Evolutionary conservation across 108 stramenopile genomes (phyloP).

Genomic region (Stephanodiscus minutulus): DNA sequence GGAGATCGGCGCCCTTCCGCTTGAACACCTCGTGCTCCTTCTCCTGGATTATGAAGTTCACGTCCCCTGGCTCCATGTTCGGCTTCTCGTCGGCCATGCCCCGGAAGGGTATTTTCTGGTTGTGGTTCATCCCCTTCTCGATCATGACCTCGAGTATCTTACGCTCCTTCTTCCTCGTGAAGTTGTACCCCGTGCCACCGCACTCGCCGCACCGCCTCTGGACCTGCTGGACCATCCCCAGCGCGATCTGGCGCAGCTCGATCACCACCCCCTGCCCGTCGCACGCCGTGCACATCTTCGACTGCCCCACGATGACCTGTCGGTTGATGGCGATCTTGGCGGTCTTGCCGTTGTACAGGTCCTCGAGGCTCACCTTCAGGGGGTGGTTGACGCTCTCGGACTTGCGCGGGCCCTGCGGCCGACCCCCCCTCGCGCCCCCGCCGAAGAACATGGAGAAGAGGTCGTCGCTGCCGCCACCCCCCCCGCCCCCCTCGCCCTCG

Average conservation of each 20-base stretch:
- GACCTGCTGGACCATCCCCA: conserved; percentile 97
- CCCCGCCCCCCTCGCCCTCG: conserved; percentile 65
- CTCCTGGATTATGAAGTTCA: conserved; percentile 97
- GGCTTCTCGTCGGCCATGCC: conserved; percentile 98
- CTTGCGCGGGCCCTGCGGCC: conserved; percentile 77
- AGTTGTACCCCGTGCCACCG: conserved; percentile 77
- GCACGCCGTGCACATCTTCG: conserved; percentile 78
- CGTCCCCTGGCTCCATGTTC: conserved; percentile 93
- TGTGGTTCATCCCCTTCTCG: conserved; percentile 96
- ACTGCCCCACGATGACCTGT: conserved; percentile 87
- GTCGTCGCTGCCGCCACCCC: conserved; percentile 71
- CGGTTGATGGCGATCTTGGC: conserved; percentile 94
- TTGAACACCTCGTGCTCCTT: conserved; percentile 96
- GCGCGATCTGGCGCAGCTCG: conserved; percentile 94
- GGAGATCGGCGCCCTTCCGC: conserved; percentile 96
- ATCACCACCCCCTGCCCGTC: conserved; percentile 91
- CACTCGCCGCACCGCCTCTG: conserved; percentile 85
- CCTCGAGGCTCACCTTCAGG: conserved; percentile 93
- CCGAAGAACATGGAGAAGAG: conserved; percentile 97
- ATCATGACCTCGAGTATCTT: conserved; percentile 94
- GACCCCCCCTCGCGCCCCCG: conserved; percentile 73
- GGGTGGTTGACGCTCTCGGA: conserved; percentile 95
- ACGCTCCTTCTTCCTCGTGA: conserved; percentile 83
- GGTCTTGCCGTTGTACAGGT: conserved; percentile 98
- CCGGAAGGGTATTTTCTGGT: conserved; percentile 92